These are phyloP conservation scores for Fragaria iinumae DNA, from an alignment of 306 rosid species.

Conservation along the genomic window DNA sequence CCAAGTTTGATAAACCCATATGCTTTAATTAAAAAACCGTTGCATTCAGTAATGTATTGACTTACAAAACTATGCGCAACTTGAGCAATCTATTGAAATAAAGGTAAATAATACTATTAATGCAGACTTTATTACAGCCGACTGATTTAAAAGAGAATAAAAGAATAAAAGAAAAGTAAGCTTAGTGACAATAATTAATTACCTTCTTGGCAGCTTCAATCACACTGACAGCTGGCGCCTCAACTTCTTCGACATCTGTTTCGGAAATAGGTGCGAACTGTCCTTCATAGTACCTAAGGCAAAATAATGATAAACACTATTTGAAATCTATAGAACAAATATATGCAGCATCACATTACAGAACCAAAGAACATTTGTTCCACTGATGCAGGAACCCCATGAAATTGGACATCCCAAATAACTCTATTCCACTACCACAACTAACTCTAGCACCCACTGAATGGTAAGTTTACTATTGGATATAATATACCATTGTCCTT, in stretches of 20 bases:
- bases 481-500: not conserved
- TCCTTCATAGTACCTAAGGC: slow-evolving; percentile 87
- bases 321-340: not conserved
- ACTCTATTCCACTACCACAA: not conserved
- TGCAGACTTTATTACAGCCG: not conserved
- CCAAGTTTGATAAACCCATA: slow-evolving; percentile 2
- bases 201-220: slow-evolving; percentile 93
- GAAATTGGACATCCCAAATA: not conserved
- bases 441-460: not conserved
- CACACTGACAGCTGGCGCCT: slow-evolving; percentile 47
- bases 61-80: not conserved
- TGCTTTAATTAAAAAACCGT: not conserved
- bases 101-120: not conserved
- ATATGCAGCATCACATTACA: not conserved
- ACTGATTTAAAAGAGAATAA: not conserved
- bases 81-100: not conserved
- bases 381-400: not conserved
- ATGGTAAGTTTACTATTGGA: not conserved
- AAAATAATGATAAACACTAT: not conserved
- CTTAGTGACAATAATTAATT: not conserved
- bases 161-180: slow-evolving; percentile 11
- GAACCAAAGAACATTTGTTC: not conserved
- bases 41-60: not conserved
- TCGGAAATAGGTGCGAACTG: slow-evolving; percentile 79
- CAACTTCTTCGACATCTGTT: slow-evolving; percentile 50